Percentiles rank a stretch among this genome's conserved stretches.
Evolutionary conservation across 129 eudicot species (phyloP).

Genomic region (Centrapalus pauciflorus): DNA sequence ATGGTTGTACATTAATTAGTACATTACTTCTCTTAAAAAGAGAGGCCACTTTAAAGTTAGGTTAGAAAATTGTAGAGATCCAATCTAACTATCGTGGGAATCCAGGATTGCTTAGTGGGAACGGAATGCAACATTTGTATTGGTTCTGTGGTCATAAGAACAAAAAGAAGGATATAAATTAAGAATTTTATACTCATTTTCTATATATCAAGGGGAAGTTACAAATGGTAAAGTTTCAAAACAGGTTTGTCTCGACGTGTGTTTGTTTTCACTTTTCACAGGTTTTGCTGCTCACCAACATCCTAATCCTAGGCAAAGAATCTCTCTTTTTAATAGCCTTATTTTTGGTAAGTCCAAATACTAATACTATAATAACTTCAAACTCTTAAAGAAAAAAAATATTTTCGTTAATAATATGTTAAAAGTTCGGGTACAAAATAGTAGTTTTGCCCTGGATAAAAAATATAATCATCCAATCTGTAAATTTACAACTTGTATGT

Average conservation of each 20-base stretch:
- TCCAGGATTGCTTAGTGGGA: slow-evolving; percentile 28
- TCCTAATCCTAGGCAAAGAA: slow-evolving; percentile 4
- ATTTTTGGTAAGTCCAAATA: background rate
- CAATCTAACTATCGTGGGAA: slow-evolving; percentile 26
- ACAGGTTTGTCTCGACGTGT: slow-evolving; percentile 6
- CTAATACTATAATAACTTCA: background rate
- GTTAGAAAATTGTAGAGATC: slow-evolving; percentile 26
- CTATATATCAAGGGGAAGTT: background rate
- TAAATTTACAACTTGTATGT: background rate
- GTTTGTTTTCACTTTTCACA: slow-evolving; percentile 22
- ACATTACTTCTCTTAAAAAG: slow-evolving; percentile 10
- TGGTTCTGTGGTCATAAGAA: slow-evolving; percentile 7
- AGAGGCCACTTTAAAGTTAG: slow-evolving; percentile 21
- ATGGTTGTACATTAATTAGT: no score
- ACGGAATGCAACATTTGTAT: slow-evolving; percentile 12
- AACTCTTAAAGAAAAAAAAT: no score
- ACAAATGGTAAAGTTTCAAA: background rate
- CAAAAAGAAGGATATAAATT: slow-evolving; percentile 19
- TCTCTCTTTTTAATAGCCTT: background rate
- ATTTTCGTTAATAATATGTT: no score
- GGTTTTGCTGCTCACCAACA: slow-evolving; percentile 17
- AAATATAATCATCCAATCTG: no score
- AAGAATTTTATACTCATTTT: slow-evolving; percentile 3
- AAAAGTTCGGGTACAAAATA: no score
- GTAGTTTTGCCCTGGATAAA: no score